Evolutionary conservation across 805 yeast species (phyloP), one percentile per base, ranked within the genome.

Genomic region (Saccharomycopsis schoenii): DNA sequence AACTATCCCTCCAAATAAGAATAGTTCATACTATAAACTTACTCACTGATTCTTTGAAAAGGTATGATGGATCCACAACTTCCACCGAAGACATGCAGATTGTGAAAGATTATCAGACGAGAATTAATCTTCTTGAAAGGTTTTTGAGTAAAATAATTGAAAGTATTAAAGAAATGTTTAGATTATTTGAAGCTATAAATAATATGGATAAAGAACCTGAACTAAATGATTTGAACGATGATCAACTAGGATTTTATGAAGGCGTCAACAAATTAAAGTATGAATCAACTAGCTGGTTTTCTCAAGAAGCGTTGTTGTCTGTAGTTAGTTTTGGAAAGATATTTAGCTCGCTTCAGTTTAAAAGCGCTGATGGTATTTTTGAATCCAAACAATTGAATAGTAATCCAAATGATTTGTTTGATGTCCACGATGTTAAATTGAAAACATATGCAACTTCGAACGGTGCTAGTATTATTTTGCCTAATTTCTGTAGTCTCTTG

Each of bases 401-500:
- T 14, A 41, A 34, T n/a, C n/a, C 52, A 11, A 25, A 47, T 12
- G 59, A 61, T 37, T 52, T 58, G 34, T 60, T 60, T 36, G 59
- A 58, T n/a, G 24, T 58, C 9, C 41, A 24, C 19, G 50, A 37
- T 34, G 57, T 59, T 21, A 63, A 63, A 41, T 41, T 63, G n/a
- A 63, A 61, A 42, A 52, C 55, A 17, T 63, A 61, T 42, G 58
- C 59, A n/a, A 59, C 60, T 15, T 42, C 54, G 1, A 56, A 59
- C 24, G 64, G 64, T 4, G 37, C 29, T 21, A 57, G 55, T 19
- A 41, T 63, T 14, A 40, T 61, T 5, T 56, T 63, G 34, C 65
- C 65, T 1, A 63, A 59, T 34, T 63, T 63, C 57, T 61, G 60
- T 34, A 61, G 64, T 36, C 61, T 63, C 55, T 54, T 63, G 19